phyloP scores from a whole-genome alignment of 164 flowering plant species.

The Vitis cinerea region DNA sequence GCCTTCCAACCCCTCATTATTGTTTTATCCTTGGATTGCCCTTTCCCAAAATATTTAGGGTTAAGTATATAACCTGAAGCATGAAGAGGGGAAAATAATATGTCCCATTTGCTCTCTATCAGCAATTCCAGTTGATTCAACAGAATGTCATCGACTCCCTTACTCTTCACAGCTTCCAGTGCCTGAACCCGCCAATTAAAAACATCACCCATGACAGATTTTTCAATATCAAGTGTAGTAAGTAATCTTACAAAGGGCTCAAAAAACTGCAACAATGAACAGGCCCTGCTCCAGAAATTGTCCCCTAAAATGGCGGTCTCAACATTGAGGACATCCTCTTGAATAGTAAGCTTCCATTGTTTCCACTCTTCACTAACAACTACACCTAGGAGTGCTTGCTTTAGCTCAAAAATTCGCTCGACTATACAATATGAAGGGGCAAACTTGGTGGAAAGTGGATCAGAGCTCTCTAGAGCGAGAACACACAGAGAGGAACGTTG shows the following conservation, averaged over 20 bases:
- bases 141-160: slow-evolving; percentile 22
- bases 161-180: slow-evolving; percentile 26
- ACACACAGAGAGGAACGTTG: slow-evolving; percentile 11
- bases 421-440: slow-evolving; percentile 28
- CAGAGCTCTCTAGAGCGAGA: slow-evolving; percentile 15
- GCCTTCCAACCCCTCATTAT: slow-evolving; percentile 46
- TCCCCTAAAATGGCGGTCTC: slow-evolving; percentile 34
- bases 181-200: slow-evolving; percentile 36
- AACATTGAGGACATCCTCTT: slow-evolving; percentile 17
- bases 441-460: slow-evolving; percentile 20
- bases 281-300: slow-evolving; percentile 35
- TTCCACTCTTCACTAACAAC: slow-evolving; percentile 35
- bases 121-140: slow-evolving; percentile 29
- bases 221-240: slow-evolving; percentile 27
- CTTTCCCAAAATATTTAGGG: slow-evolving; percentile 37
- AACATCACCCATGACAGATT: slow-evolving; percentile 30
- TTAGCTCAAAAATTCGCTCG: slow-evolving; percentile 26
- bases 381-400: slow-evolving; percentile 28
- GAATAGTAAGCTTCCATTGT: slow-evolving; percentile 27
- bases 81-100: slow-evolving; percentile 41
- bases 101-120: slow-evolving; percentile 37
- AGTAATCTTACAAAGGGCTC: slow-evolving; percentile 36
- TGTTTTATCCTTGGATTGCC: slow-evolving; percentile 36
- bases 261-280: slow-evolving; percentile 30
- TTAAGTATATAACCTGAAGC: slow-evolving; percentile 40